Percentiles rank a stretch among this genome's conserved stretches.
Conservation (phyloP, 805 yeast species). For the Wickerhamomyces alni region DNA sequence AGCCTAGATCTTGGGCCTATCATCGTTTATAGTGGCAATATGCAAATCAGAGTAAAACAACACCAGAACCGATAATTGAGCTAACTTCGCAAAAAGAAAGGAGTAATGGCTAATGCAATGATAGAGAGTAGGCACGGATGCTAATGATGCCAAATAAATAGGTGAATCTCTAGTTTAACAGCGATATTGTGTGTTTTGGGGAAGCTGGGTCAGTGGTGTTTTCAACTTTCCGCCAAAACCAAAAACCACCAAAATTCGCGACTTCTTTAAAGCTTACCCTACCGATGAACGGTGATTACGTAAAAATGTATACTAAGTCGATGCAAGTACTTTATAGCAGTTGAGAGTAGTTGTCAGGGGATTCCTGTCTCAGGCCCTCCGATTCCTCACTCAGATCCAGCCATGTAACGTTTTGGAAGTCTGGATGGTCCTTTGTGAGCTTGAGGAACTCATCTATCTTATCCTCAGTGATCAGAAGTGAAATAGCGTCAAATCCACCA, state of each 20-base stretch:
- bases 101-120: too few species aligned
- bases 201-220: too few species aligned
- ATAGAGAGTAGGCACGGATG: neutral
- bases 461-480: conserved; percentile 54
- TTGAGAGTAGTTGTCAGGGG: conserved; percentile 23
- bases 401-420: conserved; percentile 55
- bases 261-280: too few species aligned
- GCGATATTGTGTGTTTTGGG: too few species aligned
- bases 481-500: conserved; percentile 93
- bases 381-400: conserved; percentile 58
- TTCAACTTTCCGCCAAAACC: too few species aligned
- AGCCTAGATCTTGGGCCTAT: neutral
- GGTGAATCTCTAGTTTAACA: too few species aligned
- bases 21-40: conserved; percentile 1
- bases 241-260: too few species aligned
- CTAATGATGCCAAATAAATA: too few species aligned
- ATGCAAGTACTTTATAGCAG: conserved; percentile 5
- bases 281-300: neutral
- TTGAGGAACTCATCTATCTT: conserved; percentile 30
- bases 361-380: conserved; percentile 49
- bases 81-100: too few species aligned
- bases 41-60: neutral
- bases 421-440: conserved; percentile 21
- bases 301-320: neutral
- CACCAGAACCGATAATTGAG: too few species aligned